Percentiles rank a stretch among this genome's conserved stretches.
Evolutionary conservation across 331 rosid genomes (phyloP).

Genomic region (Cydonia oblonga): DNA sequence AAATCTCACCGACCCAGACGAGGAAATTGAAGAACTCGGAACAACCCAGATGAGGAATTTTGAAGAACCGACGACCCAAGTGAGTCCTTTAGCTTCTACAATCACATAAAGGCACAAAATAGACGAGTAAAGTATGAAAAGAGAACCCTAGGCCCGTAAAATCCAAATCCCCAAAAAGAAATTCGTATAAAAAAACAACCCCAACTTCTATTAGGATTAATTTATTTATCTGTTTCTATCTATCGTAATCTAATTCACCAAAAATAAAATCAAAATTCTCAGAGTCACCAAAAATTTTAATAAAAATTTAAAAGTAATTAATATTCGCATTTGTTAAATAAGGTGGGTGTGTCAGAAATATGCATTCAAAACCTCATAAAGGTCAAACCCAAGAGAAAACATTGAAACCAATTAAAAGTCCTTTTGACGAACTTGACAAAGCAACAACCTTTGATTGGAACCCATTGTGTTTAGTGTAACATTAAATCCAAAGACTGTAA

Average conservation of each 20-base stretch:
- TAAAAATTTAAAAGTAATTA: conserved; percentile 7
- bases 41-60: conserved; percentile 23
- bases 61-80: conserved; percentile 29
- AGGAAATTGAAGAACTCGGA: conserved; percentile 22
- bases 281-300: conserved; percentile 24
- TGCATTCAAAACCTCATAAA: conserved; percentile 12
- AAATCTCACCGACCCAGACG: conserved; percentile 19
- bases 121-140: conserved; percentile 26
- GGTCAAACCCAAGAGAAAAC: conserved; percentile 24
- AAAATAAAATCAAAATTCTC: conserved; percentile 32
- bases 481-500: neutral
- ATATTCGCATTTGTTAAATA: conserved; percentile 26
- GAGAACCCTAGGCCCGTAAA: conserved; percentile 44
- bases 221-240: conserved; percentile 23
- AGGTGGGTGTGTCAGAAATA: conserved; percentile 35
- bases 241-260: conserved; percentile 14
- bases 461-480: neutral
- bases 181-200: conserved; percentile 11
- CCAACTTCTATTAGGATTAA: conserved; percentile 18
- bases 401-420: conserved; percentile 1
- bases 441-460: conserved; percentile 16
- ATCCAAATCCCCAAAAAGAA: conserved; percentile 27
- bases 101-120: conserved; percentile 21
- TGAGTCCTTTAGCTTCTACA: conserved; percentile 23
- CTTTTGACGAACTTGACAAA: conserved; percentile 23